Conservation (phyloP, 805 yeast species). For the Teunomyces lycoperdinae region DNA sequence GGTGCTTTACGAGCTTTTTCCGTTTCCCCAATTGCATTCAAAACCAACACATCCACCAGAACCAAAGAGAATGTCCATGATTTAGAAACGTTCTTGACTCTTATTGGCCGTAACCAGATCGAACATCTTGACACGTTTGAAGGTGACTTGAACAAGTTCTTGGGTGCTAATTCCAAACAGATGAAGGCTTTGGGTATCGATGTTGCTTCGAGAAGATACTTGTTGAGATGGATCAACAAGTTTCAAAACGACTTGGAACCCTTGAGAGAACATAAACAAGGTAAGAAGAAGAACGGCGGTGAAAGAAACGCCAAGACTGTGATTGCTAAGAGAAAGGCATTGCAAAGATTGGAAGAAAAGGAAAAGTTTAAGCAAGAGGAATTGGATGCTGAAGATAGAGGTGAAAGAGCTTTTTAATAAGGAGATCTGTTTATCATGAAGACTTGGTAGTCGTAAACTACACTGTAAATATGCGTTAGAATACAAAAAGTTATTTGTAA, state of each 20-base stretch:
- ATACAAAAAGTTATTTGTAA: background rate
- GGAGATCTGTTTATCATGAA: too few relatives aligned
- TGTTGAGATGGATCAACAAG: slow-evolving; percentile 69
- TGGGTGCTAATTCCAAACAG: slow-evolving; percentile 48
- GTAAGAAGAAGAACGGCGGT: slow-evolving; percentile 82
- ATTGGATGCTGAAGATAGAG: slow-evolving; percentile 40
- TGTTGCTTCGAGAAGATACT: slow-evolving; percentile 65
- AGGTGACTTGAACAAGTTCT: slow-evolving; percentile 55
- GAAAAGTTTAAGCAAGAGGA: slow-evolving; percentile 37
- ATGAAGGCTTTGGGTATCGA: slow-evolving; percentile 80
- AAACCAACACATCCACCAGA: slow-evolving; percentile 52
- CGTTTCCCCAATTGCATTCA: slow-evolving; percentile 16
- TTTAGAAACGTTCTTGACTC: slow-evolving; percentile 66
- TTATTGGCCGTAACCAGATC: slow-evolving; percentile 71
- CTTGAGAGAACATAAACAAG: slow-evolving; percentile 54
- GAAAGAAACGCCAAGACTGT: slow-evolving; percentile 68
- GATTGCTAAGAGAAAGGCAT: slow-evolving; percentile 57
- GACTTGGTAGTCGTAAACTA: background rate
- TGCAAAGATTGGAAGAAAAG: slow-evolving; percentile 53
- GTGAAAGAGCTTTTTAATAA: slow-evolving; percentile 38
- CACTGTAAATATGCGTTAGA: background rate
- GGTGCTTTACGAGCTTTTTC: slow-evolving; percentile 8
- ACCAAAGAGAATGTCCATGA: slow-evolving; percentile 52
- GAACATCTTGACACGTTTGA: slow-evolving; percentile 72
- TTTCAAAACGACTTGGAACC: slow-evolving; percentile 55